phyloP scores from a whole-genome alignment of 225 moss, liverwort and hornwort genomes.

The Rhytidiadelphus loreus region DNA sequence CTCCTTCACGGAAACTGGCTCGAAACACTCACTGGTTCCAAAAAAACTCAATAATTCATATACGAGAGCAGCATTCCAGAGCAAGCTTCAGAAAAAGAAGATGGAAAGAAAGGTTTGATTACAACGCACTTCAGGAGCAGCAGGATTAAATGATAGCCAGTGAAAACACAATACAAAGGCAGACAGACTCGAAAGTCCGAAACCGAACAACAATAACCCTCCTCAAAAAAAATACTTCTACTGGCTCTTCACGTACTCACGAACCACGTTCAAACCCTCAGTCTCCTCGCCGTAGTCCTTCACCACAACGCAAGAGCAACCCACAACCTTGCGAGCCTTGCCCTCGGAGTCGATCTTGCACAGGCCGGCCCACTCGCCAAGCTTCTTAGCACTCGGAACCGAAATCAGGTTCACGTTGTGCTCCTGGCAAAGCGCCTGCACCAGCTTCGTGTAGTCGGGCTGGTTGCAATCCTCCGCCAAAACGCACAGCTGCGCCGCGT shows the following conservation, averaged over 20 bases:
- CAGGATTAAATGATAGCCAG: not conserved
- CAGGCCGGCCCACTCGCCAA: slow-evolving; percentile 39
- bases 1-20: not conserved
- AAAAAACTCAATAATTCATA: not conserved
- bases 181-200: not conserved
- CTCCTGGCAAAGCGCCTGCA: slow-evolving; percentile 47
- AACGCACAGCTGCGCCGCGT: slow-evolving; percentile 48
- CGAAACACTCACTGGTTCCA: not conserved
- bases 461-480: slow-evolving; percentile 53
- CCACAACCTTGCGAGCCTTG: slow-evolving; percentile 40
- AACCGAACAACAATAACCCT: not conserved
- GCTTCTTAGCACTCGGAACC: slow-evolving; percentile 36
- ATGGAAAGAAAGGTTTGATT: not conserved
- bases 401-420: slow-evolving; percentile 42
- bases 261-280: slow-evolving; percentile 33
- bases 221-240: not conserved
- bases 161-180: not conserved
- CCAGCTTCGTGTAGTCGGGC: slow-evolving; percentile 48
- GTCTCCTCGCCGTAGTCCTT: slow-evolving; percentile 51
- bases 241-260: slow-evolving; percentile 41
- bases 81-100: no score
- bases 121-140: not conserved
- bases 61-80: not conserved
- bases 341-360: slow-evolving; percentile 49
- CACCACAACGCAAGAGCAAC: slow-evolving; percentile 37